Conservation (phyloP, 306 rosid species). For the Fragaria iinumae region DNA sequence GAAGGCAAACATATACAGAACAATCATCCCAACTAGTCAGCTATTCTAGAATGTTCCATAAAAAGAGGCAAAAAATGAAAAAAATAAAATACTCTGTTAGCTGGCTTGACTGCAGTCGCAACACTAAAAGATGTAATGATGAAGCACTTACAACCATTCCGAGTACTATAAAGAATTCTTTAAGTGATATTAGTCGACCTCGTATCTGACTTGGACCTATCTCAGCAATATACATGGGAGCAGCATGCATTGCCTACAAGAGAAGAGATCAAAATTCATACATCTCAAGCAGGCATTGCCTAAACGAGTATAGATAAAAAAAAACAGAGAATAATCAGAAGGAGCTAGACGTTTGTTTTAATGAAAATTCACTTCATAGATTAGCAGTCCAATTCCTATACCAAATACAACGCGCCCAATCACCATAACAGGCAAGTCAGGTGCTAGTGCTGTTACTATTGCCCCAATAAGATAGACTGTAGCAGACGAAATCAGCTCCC, state of each 20-base stretch:
- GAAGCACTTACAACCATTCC: slow-evolving; percentile 91
- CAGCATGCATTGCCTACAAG: no score
- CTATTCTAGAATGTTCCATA: no score
- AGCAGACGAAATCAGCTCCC: slow-evolving; percentile 78
- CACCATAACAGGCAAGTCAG: slow-evolving; percentile 66
- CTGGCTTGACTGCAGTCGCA: no score
- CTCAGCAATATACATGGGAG: no score
- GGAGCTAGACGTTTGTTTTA: not conserved
- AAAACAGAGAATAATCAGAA: not conserved
- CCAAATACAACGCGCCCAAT: slow-evolving; percentile 77
- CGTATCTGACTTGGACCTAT: no score
- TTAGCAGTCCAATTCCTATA: slow-evolving; percentile 91
- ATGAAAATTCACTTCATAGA: slow-evolving; percentile 4
- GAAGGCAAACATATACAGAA: no score
- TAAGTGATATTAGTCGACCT: no score
- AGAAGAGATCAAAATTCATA: slow-evolving; percentile 22
- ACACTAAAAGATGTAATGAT: no score
- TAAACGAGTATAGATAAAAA: slow-evolving; percentile 32
- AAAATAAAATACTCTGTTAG: no score
- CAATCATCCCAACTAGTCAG: no score
- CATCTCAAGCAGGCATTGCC: slow-evolving; percentile 60
- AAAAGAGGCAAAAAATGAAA: no score
- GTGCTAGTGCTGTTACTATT: slow-evolving; percentile 65
- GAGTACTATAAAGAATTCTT: slow-evolving; percentile 85
- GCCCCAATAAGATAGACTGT: slow-evolving; percentile 78